A percentile compares a stretch with the other conserved stretches of the same genome.
Conservation (phyloP, 2,329 filamentous ascomycete species). For the Thielaviopsis euricoi region DNA sequence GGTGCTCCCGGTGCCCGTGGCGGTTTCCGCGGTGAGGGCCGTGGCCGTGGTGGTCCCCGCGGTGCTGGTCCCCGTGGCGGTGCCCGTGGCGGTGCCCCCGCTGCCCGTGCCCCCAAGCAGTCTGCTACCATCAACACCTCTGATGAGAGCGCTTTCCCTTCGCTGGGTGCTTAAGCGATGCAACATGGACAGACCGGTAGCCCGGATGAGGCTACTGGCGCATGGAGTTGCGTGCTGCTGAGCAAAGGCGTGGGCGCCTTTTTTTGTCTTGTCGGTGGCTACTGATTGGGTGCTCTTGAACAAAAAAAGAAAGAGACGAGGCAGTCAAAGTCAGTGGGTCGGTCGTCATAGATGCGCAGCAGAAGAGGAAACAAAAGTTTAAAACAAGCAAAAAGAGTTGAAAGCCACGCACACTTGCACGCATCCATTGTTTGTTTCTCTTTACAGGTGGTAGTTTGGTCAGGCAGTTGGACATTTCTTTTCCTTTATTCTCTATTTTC, state of each 20-base stretch:
- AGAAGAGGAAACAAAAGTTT: neutral
- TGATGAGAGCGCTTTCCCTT: conserved; percentile 44
- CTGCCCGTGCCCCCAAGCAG: conserved; percentile 13
- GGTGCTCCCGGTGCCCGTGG: conserved; percentile 35
- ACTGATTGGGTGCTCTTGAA: neutral
- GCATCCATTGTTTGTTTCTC: neutral
- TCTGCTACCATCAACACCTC: conserved; percentile 33
- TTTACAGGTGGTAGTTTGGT: too few species aligned
- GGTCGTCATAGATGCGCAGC: neutral
- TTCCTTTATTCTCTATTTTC: too few species aligned
- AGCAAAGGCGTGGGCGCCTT: neutral
- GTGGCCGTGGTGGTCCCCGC: conserved; percentile 30
- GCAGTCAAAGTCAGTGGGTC: neutral
- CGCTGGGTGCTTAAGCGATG: conserved; percentile 36
- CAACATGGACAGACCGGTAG: conserved; percentile 8
- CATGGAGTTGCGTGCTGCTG: neutral
- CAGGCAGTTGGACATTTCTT: too few species aligned
- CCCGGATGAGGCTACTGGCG: neutral
- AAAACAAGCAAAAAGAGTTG: neutral
- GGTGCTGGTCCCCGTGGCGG: conserved; percentile 26
- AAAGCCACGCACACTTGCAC: neutral
- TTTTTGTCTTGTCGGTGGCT: neutral
- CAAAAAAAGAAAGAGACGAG: neutral
- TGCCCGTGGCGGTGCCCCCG: conserved; percentile 26
- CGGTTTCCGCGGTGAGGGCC: conserved; percentile 29